phyloP scores from a whole-genome alignment of 1,284 basidiomycete species.

The Ganoderma multipileum region DNA sequence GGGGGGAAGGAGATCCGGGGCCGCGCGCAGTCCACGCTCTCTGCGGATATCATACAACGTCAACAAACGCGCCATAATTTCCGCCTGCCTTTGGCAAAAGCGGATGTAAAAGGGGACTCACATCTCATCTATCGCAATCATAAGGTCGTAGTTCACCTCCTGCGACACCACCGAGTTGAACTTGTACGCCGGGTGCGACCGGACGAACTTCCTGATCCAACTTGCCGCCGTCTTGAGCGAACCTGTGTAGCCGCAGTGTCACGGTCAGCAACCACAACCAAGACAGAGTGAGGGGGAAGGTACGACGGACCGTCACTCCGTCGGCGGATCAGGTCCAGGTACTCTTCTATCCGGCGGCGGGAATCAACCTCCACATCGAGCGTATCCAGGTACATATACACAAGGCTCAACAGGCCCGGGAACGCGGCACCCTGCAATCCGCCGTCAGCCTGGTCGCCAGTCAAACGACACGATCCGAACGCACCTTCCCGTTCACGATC shows the following conservation, averaged over 20 bases:
- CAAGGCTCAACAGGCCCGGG: conserved; percentile 87
- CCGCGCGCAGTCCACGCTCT: conserved; percentile 36
- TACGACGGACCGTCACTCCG: conserved; percentile 77
- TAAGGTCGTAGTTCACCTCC: conserved; percentile 94
- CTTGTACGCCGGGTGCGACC: conserved; percentile 89
- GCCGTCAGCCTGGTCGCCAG: neutral
- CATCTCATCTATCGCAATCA: conserved; percentile 93
- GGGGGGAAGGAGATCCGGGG: conserved; percentile 33
- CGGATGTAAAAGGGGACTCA: conserved; percentile 46
- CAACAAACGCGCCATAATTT: neutral
- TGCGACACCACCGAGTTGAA: conserved; percentile 90
- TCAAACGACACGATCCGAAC: neutral
- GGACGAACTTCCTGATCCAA: conserved; percentile 94
- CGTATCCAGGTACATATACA: conserved; percentile 88
- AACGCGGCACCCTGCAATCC: conserved; percentile 65
- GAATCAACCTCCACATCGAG: conserved; percentile 79
- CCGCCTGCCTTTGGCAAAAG: too few species aligned
- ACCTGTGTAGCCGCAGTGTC: conserved; percentile 51
- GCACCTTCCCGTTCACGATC: conserved; percentile 91
- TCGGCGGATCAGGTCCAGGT: conserved; percentile 80
- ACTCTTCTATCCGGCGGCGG: conserved; percentile 73
- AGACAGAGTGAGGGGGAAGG: neutral
- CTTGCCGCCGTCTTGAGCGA: conserved; percentile 88
- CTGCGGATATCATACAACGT: conserved; percentile 18
- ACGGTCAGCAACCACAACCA: neutral